Evolutionary conservation across 2,329 filamentous ascomycete genomes (phyloP).

Genomic region (Alternaria sp.): DNA sequence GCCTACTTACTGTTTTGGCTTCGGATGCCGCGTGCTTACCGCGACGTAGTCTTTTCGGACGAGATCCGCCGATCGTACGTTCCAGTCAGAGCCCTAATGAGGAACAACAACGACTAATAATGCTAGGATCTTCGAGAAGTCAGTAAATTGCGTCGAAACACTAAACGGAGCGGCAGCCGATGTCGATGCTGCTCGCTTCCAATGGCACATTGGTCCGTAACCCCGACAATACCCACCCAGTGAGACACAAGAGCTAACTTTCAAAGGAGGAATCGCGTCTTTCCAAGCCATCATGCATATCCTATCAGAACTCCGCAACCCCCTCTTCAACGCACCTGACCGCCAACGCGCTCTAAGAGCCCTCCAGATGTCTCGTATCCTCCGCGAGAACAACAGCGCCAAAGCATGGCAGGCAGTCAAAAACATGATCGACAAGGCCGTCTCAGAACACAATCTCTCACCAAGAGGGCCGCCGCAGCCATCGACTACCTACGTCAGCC

Average conservation of each 20-base stretch:
- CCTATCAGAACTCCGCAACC: conserved; percentile 47
- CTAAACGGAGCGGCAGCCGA: conserved; percentile 44
- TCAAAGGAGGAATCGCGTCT: conserved; percentile 37
- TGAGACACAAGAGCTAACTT: conserved; percentile 9
- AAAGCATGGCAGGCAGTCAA: conserved; percentile 48
- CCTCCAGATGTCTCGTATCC: conserved; percentile 37
- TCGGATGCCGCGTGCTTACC: conserved; percentile 46
- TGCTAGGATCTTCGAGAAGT: conserved; percentile 47
- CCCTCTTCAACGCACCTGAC: conserved; percentile 43
- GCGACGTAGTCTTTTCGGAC: conserved; percentile 44
- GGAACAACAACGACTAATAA: neutral
- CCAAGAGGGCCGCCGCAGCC: conserved; percentile 21
- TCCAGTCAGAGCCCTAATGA: neutral
- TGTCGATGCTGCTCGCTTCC: conserved; percentile 45
- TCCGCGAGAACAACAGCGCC: conserved; percentile 43
- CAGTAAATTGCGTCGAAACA: conserved; percentile 47
- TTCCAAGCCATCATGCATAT: conserved; percentile 49
- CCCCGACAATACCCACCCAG: neutral
- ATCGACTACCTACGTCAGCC: conserved; percentile 24
- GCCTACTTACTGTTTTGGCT: conserved; percentile 49
- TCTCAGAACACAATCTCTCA: conserved; percentile 32
- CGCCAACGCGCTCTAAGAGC: conserved; percentile 44
- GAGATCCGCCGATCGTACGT: conserved; percentile 45
- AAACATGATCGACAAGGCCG: conserved; percentile 47
- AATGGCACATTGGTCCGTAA: conserved; percentile 47